A percentile compares a stretch with the other conserved stretches of the same genome.
These are phyloP conservation scores for Pelargonium cotyledonis DNA, from an alignment of 441 rosid genomes.

Conservation along the genomic window DNA sequence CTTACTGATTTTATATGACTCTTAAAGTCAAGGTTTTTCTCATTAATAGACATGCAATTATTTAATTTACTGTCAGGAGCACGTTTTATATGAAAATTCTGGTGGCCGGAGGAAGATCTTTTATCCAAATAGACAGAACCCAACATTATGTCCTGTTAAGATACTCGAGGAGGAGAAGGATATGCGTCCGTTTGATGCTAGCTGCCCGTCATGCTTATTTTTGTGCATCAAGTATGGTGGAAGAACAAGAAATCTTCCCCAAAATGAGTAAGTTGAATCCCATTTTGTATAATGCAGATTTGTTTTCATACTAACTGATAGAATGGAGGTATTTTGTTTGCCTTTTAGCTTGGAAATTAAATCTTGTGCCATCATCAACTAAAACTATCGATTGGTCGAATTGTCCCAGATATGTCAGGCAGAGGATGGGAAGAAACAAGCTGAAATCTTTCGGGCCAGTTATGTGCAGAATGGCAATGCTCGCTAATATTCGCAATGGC, in stretches of 20 bases:
- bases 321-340: background rate
- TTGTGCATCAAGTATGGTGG: slow-evolving; percentile 65
- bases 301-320: background rate
- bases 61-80: slow-evolving; percentile 36
- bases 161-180: slow-evolving; percentile 55
- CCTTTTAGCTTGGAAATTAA: background rate
- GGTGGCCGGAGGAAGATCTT: slow-evolving; percentile 42
- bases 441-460: slow-evolving; percentile 55
- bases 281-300: background rate
- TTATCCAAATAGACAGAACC: slow-evolving; percentile 41
- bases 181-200: slow-evolving; percentile 51
- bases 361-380: background rate
- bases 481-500: slow-evolving; percentile 40
- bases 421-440: slow-evolving; percentile 61
- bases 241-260: slow-evolving; percentile 58
- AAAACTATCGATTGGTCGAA: background rate
- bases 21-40: background rate
- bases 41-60: background rate
- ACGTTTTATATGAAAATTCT: slow-evolving; percentile 49
- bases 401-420: slow-evolving; percentile 53
- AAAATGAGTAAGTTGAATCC: slow-evolving; percentile 43
- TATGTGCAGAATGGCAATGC: slow-evolving; percentile 47
- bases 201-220: slow-evolving; percentile 54
- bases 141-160: slow-evolving; percentile 45
- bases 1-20: background rate